phyloP scores from a whole-genome alignment of 2,329 filamentous ascomycete genomes.

The Sporothrix pallida region DNA sequence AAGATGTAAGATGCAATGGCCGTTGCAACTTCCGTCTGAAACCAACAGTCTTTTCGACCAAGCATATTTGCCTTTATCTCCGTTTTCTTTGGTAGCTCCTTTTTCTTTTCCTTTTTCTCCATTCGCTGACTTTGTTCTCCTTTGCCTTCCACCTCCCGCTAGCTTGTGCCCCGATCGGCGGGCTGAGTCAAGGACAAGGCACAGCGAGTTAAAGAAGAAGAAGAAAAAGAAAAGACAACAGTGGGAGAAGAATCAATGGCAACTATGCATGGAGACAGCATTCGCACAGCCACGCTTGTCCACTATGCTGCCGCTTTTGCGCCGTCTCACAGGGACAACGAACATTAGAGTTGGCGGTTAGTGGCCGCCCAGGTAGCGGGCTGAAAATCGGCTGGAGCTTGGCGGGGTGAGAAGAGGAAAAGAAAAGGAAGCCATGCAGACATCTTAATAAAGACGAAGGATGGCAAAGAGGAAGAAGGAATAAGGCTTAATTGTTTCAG shows the following conservation, averaged over 20 bases:
- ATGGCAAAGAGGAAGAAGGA: background rate
- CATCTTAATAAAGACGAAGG: background rate
- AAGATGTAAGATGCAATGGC: background rate
- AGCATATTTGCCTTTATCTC: background rate
- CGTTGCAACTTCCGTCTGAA: background rate
- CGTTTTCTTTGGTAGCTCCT: background rate
- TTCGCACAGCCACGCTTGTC: background rate
- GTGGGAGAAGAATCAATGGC: background rate
- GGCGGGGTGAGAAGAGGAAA: background rate
- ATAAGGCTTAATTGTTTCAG: background rate
- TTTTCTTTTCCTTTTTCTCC: no score
- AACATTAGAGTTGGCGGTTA: background rate
- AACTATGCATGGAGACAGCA: no score
- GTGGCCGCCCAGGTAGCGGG: background rate
- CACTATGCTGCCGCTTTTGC: background rate
- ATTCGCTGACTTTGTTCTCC: background rate
- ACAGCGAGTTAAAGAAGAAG: no score
- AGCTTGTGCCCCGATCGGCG: background rate
- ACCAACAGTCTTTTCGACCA: background rate
- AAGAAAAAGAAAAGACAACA: background rate
- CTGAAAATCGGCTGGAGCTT: background rate
- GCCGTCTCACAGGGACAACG: background rate
- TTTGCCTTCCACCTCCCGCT: background rate
- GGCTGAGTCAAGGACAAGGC: background rate
- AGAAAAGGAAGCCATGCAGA: background rate